Base-by-base conservation (phyloP, 2,329 filamentous ascomycete genomes). In the Cercospora zeae-maydis region DNA sequence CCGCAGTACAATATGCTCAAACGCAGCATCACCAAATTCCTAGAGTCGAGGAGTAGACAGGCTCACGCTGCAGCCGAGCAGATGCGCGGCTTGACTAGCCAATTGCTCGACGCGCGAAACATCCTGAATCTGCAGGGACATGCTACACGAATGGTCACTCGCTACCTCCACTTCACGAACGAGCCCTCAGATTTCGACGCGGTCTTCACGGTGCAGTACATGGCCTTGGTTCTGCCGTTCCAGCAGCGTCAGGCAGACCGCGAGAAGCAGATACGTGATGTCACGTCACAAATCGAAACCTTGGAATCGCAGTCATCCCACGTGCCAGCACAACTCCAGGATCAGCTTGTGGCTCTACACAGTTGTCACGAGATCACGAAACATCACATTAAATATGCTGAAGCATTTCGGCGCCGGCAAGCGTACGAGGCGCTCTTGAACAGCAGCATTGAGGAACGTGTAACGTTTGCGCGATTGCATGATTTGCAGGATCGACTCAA, bases 111-210 rank as follows among this genome's bases (percentile, higher is more conserved):
- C 13, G 36, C 61, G 10, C n/a, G 37, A 10, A 37, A 54, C 8
- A 30, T 19, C 4, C 24, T 64, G 39, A 54, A 49, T 19, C 13
- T 16, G 7, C 37, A 54, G 10, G 45, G 62, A 0, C 67, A 69
- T 52, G 30, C 59, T 10, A 62, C 63, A 21, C 56, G 67, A 27
- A 57, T 21, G 39, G 59, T 69, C 19, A 66, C 66, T 24, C 59
- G 64, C 45, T 31, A 62, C n/a, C 59, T 65, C 9, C 66, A 63
- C 37, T 64, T 65, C 39, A 42, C 56, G 5, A 59, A 61, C 13
- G 65, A 63, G 30, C 53, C 37, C n/a, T 58, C 47, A 11, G 51
- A 61, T 13, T 24, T 52, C 16, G 45, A 21, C 1, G 52, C 34
- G 14, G 59, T 61, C 9, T 45, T 27, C 39, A 39, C 54, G 13